phyloP scores from a whole-genome alignment of 1,284 basidiomycete genomes.

The Melampsora larici-populina region DNA sequence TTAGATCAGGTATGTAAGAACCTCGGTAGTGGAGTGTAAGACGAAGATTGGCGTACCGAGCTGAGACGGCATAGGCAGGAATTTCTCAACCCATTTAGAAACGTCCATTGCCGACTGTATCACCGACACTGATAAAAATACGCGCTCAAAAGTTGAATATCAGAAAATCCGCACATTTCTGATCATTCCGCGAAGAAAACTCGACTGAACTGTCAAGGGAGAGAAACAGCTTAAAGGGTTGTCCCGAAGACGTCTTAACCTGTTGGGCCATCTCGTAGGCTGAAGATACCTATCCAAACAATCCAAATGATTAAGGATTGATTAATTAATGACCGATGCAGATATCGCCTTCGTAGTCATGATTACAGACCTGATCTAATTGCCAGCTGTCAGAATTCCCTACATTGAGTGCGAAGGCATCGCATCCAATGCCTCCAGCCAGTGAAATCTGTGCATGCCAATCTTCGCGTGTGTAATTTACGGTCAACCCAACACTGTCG shows the following conservation, averaged over 20 bases:
- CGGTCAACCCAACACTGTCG: conserved; percentile 8
- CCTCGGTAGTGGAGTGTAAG: background rate
- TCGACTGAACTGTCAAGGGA: conserved; percentile 30
- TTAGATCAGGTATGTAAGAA: background rate
- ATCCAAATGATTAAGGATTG: background rate
- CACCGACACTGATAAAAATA: conserved; percentile 25
- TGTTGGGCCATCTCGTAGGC: conserved; percentile 22
- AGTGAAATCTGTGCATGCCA: conserved; percentile 16
- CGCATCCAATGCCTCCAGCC: conserved; percentile 22
- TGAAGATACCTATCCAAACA: conserved; percentile 9
- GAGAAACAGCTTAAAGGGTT: conserved; percentile 31
- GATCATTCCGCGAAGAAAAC: background rate
- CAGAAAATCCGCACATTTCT: background rate
- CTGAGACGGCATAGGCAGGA: conserved; percentile 20
- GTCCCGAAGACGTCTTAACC: conserved; percentile 9
- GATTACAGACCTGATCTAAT: conserved; percentile 21
- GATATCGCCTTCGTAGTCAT: too few relatives aligned
- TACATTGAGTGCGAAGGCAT: conserved; percentile 39
- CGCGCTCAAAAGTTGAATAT: background rate
- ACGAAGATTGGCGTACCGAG: conserved; percentile 7
- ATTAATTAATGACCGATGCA: too few relatives aligned
- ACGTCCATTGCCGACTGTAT: conserved; percentile 26
- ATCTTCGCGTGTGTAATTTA: conserved; percentile 30
- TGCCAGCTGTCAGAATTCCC: conserved; percentile 32
- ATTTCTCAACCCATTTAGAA: conserved; percentile 36